Conservation (phyloP, 2,329 filamentous ascomycete genomes). For the Escovopsis sp. region DNA sequence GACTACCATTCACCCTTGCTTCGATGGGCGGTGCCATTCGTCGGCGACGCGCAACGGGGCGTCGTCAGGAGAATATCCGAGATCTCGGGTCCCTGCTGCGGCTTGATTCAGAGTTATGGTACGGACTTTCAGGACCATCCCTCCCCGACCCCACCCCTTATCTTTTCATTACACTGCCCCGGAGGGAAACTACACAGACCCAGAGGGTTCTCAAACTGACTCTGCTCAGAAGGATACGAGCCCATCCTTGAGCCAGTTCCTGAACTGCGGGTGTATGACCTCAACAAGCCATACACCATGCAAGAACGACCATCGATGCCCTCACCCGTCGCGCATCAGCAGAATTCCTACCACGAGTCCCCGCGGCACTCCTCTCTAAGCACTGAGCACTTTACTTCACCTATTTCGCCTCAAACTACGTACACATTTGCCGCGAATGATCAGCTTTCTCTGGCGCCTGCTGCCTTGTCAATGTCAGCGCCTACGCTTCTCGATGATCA, state of each 20-base stretch:
- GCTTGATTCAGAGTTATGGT: conserved; percentile 16
- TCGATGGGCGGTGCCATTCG: conserved; percentile 10
- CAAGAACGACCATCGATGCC: conserved; percentile 11
- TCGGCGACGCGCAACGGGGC: conserved; percentile 7
- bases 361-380: neutral
- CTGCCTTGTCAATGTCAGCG: no score
- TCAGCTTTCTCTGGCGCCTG: conserved; percentile 1
- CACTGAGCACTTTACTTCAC: neutral
- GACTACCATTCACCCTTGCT: conserved; percentile 9
- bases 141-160: no score
- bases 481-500: no score
- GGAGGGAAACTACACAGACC: no score
- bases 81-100: conserved; percentile 18
- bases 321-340: neutral
- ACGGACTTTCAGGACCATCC: conserved; percentile 5
- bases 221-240: conserved; percentile 18
- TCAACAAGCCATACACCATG: conserved; percentile 17
- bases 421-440: no score
- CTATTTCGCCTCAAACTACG: neutral
- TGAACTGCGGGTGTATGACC: conserved; percentile 13
- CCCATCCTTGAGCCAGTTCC: conserved; percentile 17
- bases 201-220: no score
- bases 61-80: conserved; percentile 13
- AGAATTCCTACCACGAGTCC: neutral
- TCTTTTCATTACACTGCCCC: no score